Evolutionary conservation across 345 rosid species (phyloP).

Genomic region (Sisymbrium altissimum): DNA sequence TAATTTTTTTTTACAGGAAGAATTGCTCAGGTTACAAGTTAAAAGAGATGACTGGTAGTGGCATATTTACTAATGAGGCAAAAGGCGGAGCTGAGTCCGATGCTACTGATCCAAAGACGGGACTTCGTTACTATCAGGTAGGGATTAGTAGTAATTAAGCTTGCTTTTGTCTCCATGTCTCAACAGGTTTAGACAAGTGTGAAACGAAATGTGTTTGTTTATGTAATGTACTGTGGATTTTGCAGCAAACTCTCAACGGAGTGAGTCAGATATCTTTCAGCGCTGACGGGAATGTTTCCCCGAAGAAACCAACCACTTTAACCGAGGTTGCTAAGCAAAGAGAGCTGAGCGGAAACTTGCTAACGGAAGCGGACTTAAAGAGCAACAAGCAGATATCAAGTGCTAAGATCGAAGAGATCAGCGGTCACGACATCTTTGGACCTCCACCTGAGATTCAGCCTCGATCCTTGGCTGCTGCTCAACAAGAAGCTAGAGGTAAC

Average conservation of each 20-base stretch:
- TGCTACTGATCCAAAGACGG: constrained; percentile 48
- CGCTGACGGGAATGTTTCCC: constrained; percentile 66
- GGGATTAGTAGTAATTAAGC: too few species aligned
- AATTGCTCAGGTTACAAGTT: constrained; percentile 80
- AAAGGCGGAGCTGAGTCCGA: constrained; percentile 47
- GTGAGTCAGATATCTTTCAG: constrained; percentile 82
- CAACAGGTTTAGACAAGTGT: neutral
- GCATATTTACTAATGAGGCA: constrained; percentile 52
- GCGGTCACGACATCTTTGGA: constrained; percentile 81
- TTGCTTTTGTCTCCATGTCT: neutral
- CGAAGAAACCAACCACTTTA: constrained; percentile 63
- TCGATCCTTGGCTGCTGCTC: constrained; percentile 56
- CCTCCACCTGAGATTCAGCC: constrained; percentile 74
- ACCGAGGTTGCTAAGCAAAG: constrained; percentile 86
- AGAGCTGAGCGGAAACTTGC: constrained; percentile 69
- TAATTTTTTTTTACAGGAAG: constrained; percentile 43
- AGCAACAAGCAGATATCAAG: constrained; percentile 66
- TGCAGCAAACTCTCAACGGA: constrained; percentile 72
- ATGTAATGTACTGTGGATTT: neutral
- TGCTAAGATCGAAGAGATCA: constrained; percentile 82
- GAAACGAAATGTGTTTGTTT: neutral
- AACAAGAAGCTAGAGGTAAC: constrained; percentile 51
- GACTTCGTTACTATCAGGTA: constrained; percentile 73
- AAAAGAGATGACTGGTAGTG: constrained; percentile 90
- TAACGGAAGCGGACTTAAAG: constrained; percentile 54